phyloP scores from a whole-genome alignment of 805 yeast genomes.

The Myxozyma mucilagina region DNA sequence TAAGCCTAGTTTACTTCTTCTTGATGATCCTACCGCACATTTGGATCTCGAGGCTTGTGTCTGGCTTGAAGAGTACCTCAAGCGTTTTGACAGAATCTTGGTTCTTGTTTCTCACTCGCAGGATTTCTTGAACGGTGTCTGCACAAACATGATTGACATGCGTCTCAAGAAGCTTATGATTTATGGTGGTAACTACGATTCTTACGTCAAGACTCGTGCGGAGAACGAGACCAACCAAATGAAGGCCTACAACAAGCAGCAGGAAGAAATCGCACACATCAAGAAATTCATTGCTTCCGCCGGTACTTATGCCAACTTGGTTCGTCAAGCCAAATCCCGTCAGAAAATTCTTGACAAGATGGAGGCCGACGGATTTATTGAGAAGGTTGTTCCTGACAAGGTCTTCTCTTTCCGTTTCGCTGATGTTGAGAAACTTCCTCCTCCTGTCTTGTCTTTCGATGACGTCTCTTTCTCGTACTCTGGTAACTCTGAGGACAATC shows the following conservation, averaged over 20 bases:
- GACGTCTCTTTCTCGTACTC: slow-evolving; percentile 86
- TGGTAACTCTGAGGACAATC: slow-evolving; percentile 74
- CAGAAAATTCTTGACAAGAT: slow-evolving; percentile 99
- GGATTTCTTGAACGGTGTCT: slow-evolving; percentile 99
- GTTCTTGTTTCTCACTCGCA: slow-evolving; percentile 96
- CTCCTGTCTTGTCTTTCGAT: slow-evolving; percentile 96
- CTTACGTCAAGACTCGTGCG: slow-evolving; percentile 89
- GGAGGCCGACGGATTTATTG: slow-evolving; percentile 97
- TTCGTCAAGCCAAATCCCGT: slow-evolving; percentile 97
- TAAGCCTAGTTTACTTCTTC: slow-evolving; percentile 88
- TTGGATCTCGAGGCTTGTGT: slow-evolving; percentile 99
- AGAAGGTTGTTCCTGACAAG: slow-evolving; percentile 88
- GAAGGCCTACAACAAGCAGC: slow-evolving; percentile 96
- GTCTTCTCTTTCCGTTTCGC: slow-evolving; percentile 94
- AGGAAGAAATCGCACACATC: slow-evolving; percentile 97
- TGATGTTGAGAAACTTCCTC: slow-evolving; percentile 94
- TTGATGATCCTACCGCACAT: slow-evolving; percentile 99
- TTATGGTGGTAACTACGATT: slow-evolving; percentile 98
- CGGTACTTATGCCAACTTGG: slow-evolving; percentile 99
- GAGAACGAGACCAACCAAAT: slow-evolving; percentile 96
- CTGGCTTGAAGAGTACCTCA: slow-evolving; percentile 98
- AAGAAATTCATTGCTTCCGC: slow-evolving; percentile 99
- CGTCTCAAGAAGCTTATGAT: slow-evolving; percentile 67
- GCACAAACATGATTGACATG: slow-evolving; percentile 98
- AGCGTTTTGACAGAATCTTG: slow-evolving; percentile 88